Evolutionary conservation across 352 stramenopile species (phyloP), one percentile per base, ranked within the genome.

Genomic region (Globisporangium radiosum): DNA sequence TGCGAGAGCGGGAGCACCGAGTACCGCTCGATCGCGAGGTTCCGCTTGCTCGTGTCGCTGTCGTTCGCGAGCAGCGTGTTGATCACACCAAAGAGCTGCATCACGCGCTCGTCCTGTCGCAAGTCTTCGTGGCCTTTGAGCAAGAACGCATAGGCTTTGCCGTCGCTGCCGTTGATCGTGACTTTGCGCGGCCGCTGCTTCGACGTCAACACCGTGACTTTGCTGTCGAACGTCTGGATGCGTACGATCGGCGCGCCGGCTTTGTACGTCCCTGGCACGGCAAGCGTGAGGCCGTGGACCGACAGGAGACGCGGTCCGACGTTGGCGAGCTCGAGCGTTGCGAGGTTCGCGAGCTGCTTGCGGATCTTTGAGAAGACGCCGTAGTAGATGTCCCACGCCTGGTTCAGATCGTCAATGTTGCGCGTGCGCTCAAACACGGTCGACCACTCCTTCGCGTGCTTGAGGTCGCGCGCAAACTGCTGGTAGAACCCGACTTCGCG

Each of bases 91-190:
- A 99, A 99, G 13, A 99, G 81, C 78, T 99, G 98, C 98, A 99
- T 99, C 13, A 99, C 97, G 59, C 97, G 87, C 76, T 99, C 98
- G 71, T 99, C 98, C 78, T 99, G 98, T 14, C 98, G 78, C 52
- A 99, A 76, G 86, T 99, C 98, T 75, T 99, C 98, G 71, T 99
- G 97, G 5, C 97, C 98, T 80, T 99, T 99, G 11, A 99, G 87
- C 53, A 99, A 68, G 75, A 99, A 99, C 37, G 97, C 85, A 75
- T 99, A 99, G 56, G 98, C 83, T 59, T 98, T 96, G 15, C 97
- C 98, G 70, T 99, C 96, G 68, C 92, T 98, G 40, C 98, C 98
- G 47, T 95, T 76, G 57, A 99, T 97, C n/a, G 87, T 95, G 14
- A 99, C 97, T 72, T 98, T 99, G 43, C 98, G 85, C 5, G 98